A percentile compares a stretch with the other conserved stretches of the same genome.
phyloP scores from a whole-genome alignment of 176 grass and related monocot species.

The Rhynchospora tenuis region DNA sequence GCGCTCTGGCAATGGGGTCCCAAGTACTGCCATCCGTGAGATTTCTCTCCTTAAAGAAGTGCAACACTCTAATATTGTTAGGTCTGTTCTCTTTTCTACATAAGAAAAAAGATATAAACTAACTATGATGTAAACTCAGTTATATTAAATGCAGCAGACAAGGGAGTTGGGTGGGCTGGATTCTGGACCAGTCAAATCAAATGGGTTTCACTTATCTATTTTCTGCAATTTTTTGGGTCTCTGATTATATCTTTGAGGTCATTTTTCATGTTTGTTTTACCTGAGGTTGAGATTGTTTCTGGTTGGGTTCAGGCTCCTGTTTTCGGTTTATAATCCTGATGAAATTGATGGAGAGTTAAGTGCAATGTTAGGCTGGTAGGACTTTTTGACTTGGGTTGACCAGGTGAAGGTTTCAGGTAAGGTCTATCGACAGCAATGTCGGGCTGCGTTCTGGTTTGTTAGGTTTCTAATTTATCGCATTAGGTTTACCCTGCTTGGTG shows the following conservation, averaged over 20 bases:
- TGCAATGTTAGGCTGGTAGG: not conserved
- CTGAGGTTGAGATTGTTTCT: no score
- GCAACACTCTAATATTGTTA: conserved; percentile 81
- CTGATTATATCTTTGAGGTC: no score
- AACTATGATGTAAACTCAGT: not conserved
- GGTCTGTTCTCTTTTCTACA: conserved; percentile 24
- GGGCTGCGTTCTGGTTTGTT: not conserved
- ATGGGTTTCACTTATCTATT: not conserved
- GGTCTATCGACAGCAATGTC: not conserved
- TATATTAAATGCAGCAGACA: not conserved
- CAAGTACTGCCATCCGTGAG: conserved; percentile 86
- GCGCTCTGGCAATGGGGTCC: conserved; percentile 67
- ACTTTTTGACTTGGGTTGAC: not conserved
- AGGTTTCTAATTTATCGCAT: not conserved
- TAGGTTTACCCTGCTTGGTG: not conserved
- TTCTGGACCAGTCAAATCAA: not conserved
- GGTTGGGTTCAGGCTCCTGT: not conserved
- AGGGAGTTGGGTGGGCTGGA: not conserved
- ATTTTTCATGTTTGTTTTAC: no score
- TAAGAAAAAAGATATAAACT: not conserved
- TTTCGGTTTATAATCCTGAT: conserved; percentile 5
- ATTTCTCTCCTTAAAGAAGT: conserved; percentile 89
- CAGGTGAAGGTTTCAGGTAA: not conserved
- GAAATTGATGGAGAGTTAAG: not conserved
- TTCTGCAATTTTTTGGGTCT: not conserved